Evolutionary conservation across 176 grass and related monocot species (phyloP).

Genomic region (Bolboschoenus planiculmis): DNA sequence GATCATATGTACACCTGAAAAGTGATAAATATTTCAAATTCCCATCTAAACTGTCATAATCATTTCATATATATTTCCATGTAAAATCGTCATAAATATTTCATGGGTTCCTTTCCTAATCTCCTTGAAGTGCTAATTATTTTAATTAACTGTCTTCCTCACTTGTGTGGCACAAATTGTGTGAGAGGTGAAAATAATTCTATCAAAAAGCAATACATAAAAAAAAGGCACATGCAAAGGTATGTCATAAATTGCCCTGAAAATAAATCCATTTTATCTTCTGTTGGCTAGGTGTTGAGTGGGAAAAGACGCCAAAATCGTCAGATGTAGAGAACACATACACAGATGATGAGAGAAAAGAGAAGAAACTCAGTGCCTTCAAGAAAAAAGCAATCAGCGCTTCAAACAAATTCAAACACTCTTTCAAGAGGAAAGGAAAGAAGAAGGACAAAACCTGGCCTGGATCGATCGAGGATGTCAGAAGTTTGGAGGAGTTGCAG

Average conservation of each 20-base stretch:
- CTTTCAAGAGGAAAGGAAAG: slow-evolving; percentile 55
- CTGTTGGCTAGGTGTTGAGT: not conserved
- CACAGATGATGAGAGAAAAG: slow-evolving; percentile 61
- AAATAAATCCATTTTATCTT: not conserved
- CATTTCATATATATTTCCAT: not conserved
- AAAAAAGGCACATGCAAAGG: not conserved
- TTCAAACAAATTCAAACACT: slow-evolving; percentile 67
- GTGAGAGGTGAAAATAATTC: not conserved
- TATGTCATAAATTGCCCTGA: not conserved
- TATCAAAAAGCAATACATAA: not conserved
- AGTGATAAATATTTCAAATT: not conserved
- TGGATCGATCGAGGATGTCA: slow-evolving; percentile 59
- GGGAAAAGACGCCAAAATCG: slow-evolving; percentile 17
- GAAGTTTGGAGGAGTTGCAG: slow-evolving; percentile 57
- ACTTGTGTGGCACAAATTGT: not conserved
- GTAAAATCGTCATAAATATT: not conserved
- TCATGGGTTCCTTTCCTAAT: not conserved
- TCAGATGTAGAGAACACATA: slow-evolving; percentile 66
- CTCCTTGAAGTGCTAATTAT: not conserved
- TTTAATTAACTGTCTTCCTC: not conserved
- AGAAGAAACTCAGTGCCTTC: slow-evolving; percentile 47
- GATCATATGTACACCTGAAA: not conserved
- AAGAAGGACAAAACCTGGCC: slow-evolving; percentile 33
- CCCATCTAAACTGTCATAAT: not conserved
- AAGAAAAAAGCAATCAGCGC: slow-evolving; percentile 77